phyloP scores from a whole-genome alignment of 768 basidiomycete species.

The Cantharellus anzutake region DNA sequence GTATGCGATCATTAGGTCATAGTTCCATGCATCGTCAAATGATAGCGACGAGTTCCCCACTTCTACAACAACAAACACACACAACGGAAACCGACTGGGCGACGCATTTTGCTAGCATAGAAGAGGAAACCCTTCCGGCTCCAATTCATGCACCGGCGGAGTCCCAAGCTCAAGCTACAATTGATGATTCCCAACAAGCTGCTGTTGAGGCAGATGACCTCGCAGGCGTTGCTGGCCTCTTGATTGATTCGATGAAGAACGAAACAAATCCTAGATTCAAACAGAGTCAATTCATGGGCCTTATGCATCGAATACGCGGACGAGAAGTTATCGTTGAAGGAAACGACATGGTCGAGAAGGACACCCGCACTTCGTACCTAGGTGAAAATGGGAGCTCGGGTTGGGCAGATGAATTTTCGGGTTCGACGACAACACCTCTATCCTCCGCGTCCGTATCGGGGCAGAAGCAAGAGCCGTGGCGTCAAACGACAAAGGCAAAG shows the following conservation, averaged over 20 bases:
- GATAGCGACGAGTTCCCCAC: not conserved
- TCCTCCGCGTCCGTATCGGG: not conserved
- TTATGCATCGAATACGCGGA: slow-evolving; percentile 76
- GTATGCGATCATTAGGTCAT: not conserved
- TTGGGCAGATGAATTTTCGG: slow-evolving; percentile 13
- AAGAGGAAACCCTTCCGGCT: not conserved
- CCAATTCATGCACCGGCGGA: not conserved
- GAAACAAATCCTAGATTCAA: slow-evolving; percentile 73
- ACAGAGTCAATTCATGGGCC: slow-evolving; percentile 62
- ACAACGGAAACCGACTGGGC: slow-evolving; percentile 1
- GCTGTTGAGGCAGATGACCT: slow-evolving; percentile 43
- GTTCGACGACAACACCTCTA: not conserved
- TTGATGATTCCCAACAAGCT: slow-evolving; percentile 1
- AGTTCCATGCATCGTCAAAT: not conserved
- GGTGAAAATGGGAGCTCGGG: not conserved
- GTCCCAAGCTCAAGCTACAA: not conserved
- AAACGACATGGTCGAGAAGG: slow-evolving; percentile 41
- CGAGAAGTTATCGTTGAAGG: slow-evolving; percentile 60
- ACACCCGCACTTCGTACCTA: slow-evolving; percentile 1
- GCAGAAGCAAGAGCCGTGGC: slow-evolving; percentile 1
- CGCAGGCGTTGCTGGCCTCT: slow-evolving; percentile 56
- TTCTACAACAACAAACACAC: not conserved
- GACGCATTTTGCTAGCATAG: slow-evolving; percentile 5
- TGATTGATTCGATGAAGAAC: slow-evolving; percentile 49
- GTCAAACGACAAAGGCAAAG: slow-evolving; percentile 49